Evolutionary conservation across 176 grass and related monocot genomes (phyloP).

Genomic region (Oryza glumipatula): DNA sequence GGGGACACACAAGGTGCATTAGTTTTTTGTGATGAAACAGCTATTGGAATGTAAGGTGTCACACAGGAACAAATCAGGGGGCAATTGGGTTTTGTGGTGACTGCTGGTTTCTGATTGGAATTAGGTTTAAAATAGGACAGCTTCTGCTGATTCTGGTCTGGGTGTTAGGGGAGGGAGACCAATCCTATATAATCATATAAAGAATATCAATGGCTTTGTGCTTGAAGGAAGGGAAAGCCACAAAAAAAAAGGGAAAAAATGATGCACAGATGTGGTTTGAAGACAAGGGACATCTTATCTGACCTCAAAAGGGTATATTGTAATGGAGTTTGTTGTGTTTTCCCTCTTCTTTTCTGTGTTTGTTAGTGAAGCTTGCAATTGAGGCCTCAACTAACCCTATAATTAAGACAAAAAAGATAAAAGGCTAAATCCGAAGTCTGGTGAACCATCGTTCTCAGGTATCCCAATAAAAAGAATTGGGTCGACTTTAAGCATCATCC

Average conservation of each 20-base stretch:
- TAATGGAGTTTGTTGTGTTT: slow-evolving; percentile 29
- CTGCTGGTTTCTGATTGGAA: slow-evolving; percentile 14
- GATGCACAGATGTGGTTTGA: not conserved
- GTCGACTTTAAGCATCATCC: slow-evolving; percentile 37
- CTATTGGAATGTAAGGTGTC: slow-evolving; percentile 3
- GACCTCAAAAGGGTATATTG: slow-evolving; percentile 17
- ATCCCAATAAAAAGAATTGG: not conserved
- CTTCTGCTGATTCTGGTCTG: slow-evolving; percentile 10
- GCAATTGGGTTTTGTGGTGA: not conserved
- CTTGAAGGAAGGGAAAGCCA: not conserved
- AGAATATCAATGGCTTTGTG: not conserved
- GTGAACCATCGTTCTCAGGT: slow-evolving; percentile 27
- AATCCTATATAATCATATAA: not conserved
- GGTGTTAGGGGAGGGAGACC: not conserved
- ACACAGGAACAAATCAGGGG: not conserved
- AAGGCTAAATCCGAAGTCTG: not conserved
- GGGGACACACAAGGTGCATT: not conserved
- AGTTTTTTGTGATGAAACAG: not conserved
- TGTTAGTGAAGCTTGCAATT: slow-evolving; percentile 3
- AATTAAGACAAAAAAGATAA: not conserved
- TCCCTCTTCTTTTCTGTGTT: not conserved
- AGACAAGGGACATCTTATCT: slow-evolving; percentile 30
- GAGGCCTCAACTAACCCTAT: not conserved
- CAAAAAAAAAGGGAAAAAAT: not conserved
- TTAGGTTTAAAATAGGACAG: not conserved